Evolutionary conservation across 495 filamentous ascomycete species (phyloP), one percentile per base, ranked within the genome.

Genomic region (Penicillium herquei): DNA sequence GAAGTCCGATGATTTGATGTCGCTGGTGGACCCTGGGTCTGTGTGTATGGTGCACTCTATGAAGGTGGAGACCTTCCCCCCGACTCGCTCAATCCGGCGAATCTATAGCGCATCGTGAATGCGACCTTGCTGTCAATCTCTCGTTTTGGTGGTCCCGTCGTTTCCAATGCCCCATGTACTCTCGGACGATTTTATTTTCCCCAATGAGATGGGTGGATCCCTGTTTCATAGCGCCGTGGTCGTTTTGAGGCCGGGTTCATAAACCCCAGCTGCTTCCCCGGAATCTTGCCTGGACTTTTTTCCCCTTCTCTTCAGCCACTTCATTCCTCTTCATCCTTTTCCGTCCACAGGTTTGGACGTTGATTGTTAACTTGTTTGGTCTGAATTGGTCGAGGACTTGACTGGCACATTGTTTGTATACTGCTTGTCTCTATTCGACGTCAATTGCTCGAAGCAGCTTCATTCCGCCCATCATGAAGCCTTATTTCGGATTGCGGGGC

Each of bases 401-500:
- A 40, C 42, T 49, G 55, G 42, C 42, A 45, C 43, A 48, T 59
- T 53, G 34, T 54, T 30, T 49, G 47, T 60, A 64, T 54, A 52
- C 52, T 54, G n/a, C 48, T 44, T 42, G 42, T 37, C 17, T 12
- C 57, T 43, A 37, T 3, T 39, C 21, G 8, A 3, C 30, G 26
- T 13, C 17, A 13, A 21, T 44, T 37, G 31, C 31, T 30, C 21
- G 12, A 30, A 32, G 0, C 35, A 26, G 18, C 45, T 14, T 40
- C 9, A 21, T 26, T 51, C 6, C 44, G 49, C 54, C 52, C 62
- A 58, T 39, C 32, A 67, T 67, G 61, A 62, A 65, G 48, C 56
- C 55, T 12, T 88, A 80, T 61, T 83, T 87, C 51, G 87, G 87
- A 62, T 79, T 89, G 56, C 76, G 77, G 54, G 87, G 87, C 71